These are phyloP conservation scores for Collybiopsis confluens DNA, from an alignment of 768 basidiomycete genomes.

Conservation along the genomic window DNA sequence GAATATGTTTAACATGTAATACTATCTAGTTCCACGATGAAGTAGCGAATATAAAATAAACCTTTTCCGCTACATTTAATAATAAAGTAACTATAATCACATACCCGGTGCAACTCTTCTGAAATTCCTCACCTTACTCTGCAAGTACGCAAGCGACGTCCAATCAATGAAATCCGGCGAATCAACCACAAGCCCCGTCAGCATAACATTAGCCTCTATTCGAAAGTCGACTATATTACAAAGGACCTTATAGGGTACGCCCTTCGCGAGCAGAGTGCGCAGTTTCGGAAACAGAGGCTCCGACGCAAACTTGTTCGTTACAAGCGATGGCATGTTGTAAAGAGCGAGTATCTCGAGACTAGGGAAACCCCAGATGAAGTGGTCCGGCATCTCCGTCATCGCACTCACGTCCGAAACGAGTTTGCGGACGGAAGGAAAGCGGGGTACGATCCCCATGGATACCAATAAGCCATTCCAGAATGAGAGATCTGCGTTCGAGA, in stretches of 20 bases:
- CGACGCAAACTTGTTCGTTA: background rate
- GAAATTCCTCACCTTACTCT: background rate
- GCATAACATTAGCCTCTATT: background rate
- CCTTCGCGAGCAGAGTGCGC: background rate
- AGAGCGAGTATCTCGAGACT: background rate
- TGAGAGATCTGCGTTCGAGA: background rate
- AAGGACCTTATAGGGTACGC: background rate
- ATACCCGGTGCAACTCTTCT: background rate
- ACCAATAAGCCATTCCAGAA: slow-evolving; percentile 1
- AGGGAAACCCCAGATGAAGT: background rate
- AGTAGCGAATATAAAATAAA: too few species aligned
- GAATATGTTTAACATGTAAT: too few species aligned
- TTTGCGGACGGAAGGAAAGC: background rate
- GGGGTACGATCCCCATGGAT: background rate
- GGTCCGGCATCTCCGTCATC: background rate
- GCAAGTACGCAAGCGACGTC: background rate
- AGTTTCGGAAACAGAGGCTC: background rate
- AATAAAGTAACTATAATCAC: too few species aligned
- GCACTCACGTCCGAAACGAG: background rate
- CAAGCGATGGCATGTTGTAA: background rate
- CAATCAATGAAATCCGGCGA: background rate
- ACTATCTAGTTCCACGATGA: too few species aligned
- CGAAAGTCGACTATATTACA: slow-evolving; percentile 2
- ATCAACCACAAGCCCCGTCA: slow-evolving; percentile 2
- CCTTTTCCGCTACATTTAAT: too few species aligned